phyloP scores from a whole-genome alignment of 306 rosid species.

The Nissolia schottii region DNA sequence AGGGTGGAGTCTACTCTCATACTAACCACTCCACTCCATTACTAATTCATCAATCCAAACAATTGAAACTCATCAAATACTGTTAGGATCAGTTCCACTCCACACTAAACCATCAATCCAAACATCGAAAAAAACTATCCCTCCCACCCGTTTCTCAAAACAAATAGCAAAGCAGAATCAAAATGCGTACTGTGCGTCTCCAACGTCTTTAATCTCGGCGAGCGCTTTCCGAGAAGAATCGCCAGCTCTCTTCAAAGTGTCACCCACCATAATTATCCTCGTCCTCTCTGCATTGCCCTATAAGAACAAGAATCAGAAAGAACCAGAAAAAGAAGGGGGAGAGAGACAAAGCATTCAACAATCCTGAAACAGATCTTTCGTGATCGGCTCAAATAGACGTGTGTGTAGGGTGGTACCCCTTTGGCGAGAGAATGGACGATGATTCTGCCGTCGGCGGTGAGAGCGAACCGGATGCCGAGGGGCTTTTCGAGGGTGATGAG shows the following conservation, averaged over 20 bases:
- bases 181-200: constrained; percentile 54
- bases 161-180: neutral
- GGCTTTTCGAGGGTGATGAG: constrained; percentile 85
- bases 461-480: constrained; percentile 83
- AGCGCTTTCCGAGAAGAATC: constrained; percentile 58
- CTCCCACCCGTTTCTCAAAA: neutral
- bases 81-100: too few species aligned
- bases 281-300: constrained; percentile 94
- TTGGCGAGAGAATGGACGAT: constrained; percentile 77
- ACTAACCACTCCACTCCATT: too few species aligned
- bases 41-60: too few species aligned
- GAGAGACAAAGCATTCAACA: neutral
- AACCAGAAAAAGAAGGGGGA: neutral
- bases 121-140: neutral
- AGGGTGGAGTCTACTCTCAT: too few species aligned
- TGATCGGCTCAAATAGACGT: neutral
- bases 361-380: neutral
- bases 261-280: constrained; percentile 92
- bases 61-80: too few species aligned
- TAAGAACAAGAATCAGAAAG: neutral
- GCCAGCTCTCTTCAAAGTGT: constrained; percentile 78
- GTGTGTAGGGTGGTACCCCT: constrained; percentile 50
- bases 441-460: constrained; percentile 71
- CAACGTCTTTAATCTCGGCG: constrained; percentile 51
- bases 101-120: too few species aligned